Base-by-base conservation (phyloP, 768 basidiomycete species). In the Coprinopsis cinerea region DNA sequence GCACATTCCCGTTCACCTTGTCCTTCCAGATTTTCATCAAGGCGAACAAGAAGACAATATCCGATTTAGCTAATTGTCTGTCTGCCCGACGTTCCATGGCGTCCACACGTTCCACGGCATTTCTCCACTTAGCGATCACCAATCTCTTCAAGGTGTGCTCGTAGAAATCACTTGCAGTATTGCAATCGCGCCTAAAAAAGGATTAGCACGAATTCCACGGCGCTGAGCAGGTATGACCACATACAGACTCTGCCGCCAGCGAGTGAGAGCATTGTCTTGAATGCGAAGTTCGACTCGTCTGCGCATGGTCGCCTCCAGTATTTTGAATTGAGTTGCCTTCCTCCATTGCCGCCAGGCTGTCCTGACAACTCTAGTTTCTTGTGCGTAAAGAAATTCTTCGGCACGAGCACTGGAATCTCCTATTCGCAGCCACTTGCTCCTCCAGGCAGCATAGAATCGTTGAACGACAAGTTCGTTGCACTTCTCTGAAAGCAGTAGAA, bases 11-110 rank as follows among this genome's bases (percentile, higher is more conserved):
- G 20, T 45, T 45, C 20, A 17, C 32, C 20, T 45, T 77, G 18
- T 85, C 81, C 56, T 76, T 83, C 85, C 85, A 85, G 2, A 86
- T 75, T 41, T 80, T 71, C 57, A 73, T 64, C 40, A 83, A 67
- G 24, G 81, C 84, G 39, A 76, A 74, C 25, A 86, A 51, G 18
- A 85, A 70, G 13, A 82, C 67, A 47, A 69, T 70, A 48, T 87
- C 79, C 58, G 79, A 82, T 37, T 81, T 71, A 40, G 68, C 67
- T 11, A 79, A 48, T 57, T 82, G 75, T 49, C 79, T 85, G 50
- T 68, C 63, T 10, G 79, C 85, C 24, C 77, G 78, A 48, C 59
- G 70, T 57, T 82, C 78, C 62, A 81, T 64, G 17, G 53, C 60
- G 88, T 49, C 26, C n/a, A 57, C 48, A 6, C 45, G 30, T 18